Conservation (phyloP, 805 yeast species). For the Schizosaccharomyces osmophilus region DNA sequence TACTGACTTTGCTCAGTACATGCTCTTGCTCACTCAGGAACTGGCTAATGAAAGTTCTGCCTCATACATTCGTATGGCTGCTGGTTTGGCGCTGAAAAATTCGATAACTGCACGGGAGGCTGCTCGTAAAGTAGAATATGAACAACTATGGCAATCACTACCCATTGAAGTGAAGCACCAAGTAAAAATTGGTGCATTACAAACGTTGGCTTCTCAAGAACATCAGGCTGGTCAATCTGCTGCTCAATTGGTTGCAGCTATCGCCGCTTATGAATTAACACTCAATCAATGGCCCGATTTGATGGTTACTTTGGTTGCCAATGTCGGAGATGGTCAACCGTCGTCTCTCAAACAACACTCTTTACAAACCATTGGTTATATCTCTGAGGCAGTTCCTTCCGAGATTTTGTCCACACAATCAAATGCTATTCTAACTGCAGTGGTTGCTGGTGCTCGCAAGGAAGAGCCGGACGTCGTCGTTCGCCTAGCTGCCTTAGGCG, state of each 20-base stretch:
- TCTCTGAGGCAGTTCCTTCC: conserved; percentile 87
- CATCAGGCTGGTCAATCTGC: conserved; percentile 67
- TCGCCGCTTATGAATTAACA: conserved; percentile 89
- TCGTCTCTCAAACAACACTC: conserved; percentile 73
- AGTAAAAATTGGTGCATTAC: conserved; percentile 40
- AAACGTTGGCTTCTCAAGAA: conserved; percentile 37
- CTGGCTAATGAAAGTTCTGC: conserved; percentile 39
- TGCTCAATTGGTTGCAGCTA: conserved; percentile 87
- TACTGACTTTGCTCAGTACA: conserved; percentile 21
- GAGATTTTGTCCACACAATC: conserved; percentile 56
- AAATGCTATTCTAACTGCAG: conserved; percentile 79
- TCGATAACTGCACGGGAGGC: conserved; percentile 48
- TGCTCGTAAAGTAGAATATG: not conserved
- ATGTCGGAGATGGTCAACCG: conserved; percentile 46
- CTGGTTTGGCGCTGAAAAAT: conserved; percentile 71
- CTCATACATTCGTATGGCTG: conserved; percentile 71
- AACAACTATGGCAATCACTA: conserved; percentile 46
- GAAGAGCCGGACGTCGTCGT: conserved; percentile 53
- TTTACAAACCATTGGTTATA: conserved; percentile 72
- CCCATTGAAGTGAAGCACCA: conserved; percentile 29
- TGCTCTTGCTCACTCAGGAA: conserved; percentile 44
- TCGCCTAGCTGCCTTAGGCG: conserved; percentile 73
- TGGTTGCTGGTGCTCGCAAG: conserved; percentile 84
- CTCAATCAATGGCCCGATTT: conserved; percentile 69
- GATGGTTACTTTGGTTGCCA: conserved; percentile 60